Conservation (phyloP, 129 eudicot species). For the Saussurea involucrata region DNA sequence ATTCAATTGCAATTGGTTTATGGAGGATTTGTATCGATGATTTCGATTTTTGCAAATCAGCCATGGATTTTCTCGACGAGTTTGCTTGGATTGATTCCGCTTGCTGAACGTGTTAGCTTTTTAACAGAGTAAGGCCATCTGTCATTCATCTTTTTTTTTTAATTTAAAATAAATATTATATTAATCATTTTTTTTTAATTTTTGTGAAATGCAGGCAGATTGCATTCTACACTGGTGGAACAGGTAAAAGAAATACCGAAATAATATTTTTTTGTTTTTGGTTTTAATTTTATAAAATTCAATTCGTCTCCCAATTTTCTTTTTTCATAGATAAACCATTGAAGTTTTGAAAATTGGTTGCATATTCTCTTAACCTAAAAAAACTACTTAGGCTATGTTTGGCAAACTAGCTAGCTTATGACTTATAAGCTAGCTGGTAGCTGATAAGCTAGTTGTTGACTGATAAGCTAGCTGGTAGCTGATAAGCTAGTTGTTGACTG, state of each 20-base stretch:
- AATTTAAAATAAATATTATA: not conserved
- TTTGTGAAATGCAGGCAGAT: constrained; percentile 62
- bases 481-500: too few species aligned
- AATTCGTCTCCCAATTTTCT: not conserved
- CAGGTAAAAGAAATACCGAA: constrained; percentile 50
- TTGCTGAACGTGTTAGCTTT: constrained; percentile 85
- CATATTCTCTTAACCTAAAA: too few species aligned
- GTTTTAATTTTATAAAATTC: not conserved
- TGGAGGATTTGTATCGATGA: not conserved
- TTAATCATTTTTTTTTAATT: not conserved
- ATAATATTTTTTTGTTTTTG: not conserved
- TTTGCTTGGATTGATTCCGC: constrained; percentile 74
- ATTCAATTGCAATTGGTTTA: too few species aligned
- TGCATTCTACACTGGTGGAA: constrained; percentile 75
- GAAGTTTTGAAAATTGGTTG: too few species aligned
- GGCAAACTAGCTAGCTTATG: too few species aligned
- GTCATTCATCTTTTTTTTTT: not conserved
- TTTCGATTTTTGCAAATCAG: constrained; percentile 23
- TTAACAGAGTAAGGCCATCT: constrained; percentile 63
- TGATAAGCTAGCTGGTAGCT: too few species aligned
- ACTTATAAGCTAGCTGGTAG: too few species aligned
- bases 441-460: too few species aligned
- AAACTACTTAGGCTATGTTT: too few species aligned
- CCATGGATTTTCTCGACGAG: constrained; percentile 83
- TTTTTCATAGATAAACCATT: too few species aligned